Evolutionary conservation across 163 green algal species (phyloP).

Genomic region (Chlamydomonas reinhardtii): DNA sequence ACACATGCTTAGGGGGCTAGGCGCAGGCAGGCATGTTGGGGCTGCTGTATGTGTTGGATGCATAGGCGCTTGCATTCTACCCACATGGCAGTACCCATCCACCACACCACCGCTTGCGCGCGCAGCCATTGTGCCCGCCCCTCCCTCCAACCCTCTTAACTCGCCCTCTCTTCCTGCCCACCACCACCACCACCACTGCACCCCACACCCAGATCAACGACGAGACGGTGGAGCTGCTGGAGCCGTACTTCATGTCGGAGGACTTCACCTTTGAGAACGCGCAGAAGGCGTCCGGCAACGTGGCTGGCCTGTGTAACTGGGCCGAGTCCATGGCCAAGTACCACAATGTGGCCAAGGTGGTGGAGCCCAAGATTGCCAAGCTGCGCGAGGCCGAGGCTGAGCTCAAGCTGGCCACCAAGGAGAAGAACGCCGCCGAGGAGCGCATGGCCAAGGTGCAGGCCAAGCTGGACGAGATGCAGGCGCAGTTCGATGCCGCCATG

Average conservation of each 20-base stretch:
- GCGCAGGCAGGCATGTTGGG: too few relatives aligned
- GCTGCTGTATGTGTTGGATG: neutral
- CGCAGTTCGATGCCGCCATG: conserved; percentile 93
- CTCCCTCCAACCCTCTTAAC: too few relatives aligned
- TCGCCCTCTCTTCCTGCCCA: too few relatives aligned
- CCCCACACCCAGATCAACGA: conserved; percentile 85
- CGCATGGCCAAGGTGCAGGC: conserved; percentile 92
- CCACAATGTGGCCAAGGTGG: conserved; percentile 92
- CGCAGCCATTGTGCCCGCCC: too few relatives aligned
- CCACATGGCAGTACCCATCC: too few relatives aligned
- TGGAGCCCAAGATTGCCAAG: conserved; percentile 95
- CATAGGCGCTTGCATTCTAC: too few relatives aligned
- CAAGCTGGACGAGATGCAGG: conserved; percentile 94
- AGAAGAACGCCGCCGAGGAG: conserved; percentile 92
- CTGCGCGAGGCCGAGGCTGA: conserved; percentile 90
- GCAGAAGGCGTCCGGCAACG: conserved; percentile 93
- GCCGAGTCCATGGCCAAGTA: conserved; percentile 95
- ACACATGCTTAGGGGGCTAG: too few relatives aligned
- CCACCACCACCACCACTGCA: too few relatives aligned
- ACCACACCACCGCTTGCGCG: too few relatives aligned
- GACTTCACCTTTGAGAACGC: conserved; percentile 96
- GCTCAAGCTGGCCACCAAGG: conserved; percentile 85
- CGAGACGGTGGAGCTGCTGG: conserved; percentile 92
- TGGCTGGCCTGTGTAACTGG: conserved; percentile 96
- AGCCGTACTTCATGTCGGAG: conserved; percentile 92